Evolutionary conservation across 2,329 filamentous ascomycete species (phyloP), one percentile per base, ranked within the genome.

Genomic region (Trichoderma harzianum): DNA sequence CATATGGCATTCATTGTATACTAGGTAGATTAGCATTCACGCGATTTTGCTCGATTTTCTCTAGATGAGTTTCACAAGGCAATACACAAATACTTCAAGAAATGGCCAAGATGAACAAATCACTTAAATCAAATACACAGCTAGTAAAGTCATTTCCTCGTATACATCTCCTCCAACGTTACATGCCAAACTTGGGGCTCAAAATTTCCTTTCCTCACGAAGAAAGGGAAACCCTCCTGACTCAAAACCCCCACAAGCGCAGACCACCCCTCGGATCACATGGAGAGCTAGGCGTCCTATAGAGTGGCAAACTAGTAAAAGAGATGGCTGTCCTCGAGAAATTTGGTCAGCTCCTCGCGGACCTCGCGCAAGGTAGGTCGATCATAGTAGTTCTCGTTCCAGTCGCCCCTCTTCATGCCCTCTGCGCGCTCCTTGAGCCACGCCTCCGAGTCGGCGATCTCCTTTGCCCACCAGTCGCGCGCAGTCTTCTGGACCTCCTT

Each of bases 331-430:
- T 76, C 74, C 32, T 77, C 72, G 28, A 74, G 76, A 32, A 71
- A 82, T 5, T 74, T 73, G 47, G 77, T 72, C 8, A 83, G 75
- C 16, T 78, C 78, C 16, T 77, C 71, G 34, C 77, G 74, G 43
- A 88, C 84, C 72, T 88, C 82, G 51, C 77, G 78, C 60, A 88
- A 75, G 10, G 75, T 84, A 1, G 87, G 86, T 7, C 87, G 80
- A 32, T 81, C 77, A 74, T 84, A 88, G 73, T 83, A 84, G 73
- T 89, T 89, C 61, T 83, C 83, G 24, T 83, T 80, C 86, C 86
- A 88, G 58, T 78, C 76, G 3, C 86, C 86, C 7, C 72, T 75
- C 72, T 80, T 80, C 74, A 81, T 78, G 18, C 79, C 80, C 39
- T 79, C 78, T 3, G 81, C 77, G 70, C 87, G 82, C 66, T 79